Conservation (phyloP, 805 yeast species). For the Metschnikowia lachancei region DNA sequence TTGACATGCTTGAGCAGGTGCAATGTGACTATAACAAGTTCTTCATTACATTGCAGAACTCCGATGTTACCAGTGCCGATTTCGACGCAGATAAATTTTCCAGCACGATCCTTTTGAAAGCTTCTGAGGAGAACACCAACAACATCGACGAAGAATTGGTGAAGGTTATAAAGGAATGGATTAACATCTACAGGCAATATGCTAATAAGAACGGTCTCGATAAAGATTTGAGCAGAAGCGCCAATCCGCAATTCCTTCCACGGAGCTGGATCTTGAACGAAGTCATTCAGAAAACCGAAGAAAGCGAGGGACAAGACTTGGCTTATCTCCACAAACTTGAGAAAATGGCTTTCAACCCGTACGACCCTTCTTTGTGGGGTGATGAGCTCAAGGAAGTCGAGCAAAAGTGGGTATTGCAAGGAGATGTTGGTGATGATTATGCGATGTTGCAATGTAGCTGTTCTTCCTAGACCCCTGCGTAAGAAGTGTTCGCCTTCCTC, state of each 20-base stretch:
- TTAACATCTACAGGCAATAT: slow-evolving; percentile 46
- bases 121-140: slow-evolving; percentile 18
- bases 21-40: slow-evolving; percentile 79
- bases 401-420: slow-evolving; percentile 48
- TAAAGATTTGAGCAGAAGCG: slow-evolving; percentile 36
- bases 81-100: slow-evolving; percentile 19
- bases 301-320: slow-evolving; percentile 47
- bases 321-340: slow-evolving; percentile 57
- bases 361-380: slow-evolving; percentile 66
- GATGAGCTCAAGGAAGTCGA: slow-evolving; percentile 58
- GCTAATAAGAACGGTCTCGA: slow-evolving; percentile 39
- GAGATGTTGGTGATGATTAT: slow-evolving; percentile 49
- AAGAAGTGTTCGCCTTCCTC: too few relatives aligned
- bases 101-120: slow-evolving; percentile 22
- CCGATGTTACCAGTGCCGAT: slow-evolving; percentile 28
- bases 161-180: slow-evolving; percentile 49
- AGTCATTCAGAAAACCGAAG: slow-evolving; percentile 60
- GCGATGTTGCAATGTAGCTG: slow-evolving; percentile 78
- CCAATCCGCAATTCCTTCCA: slow-evolving; percentile 80
- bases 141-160: slow-evolving; percentile 39
- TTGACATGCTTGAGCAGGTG: slow-evolving; percentile 57
- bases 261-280: slow-evolving; percentile 85
- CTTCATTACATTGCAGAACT: slow-evolving; percentile 60
- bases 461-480: slow-evolving; percentile 29
- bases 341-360: slow-evolving; percentile 75